Evolutionary conservation across 495 filamentous ascomycete species (phyloP), one percentile per base, ranked within the genome.

Genomic region (Aspergillus carlsbadensis): DNA sequence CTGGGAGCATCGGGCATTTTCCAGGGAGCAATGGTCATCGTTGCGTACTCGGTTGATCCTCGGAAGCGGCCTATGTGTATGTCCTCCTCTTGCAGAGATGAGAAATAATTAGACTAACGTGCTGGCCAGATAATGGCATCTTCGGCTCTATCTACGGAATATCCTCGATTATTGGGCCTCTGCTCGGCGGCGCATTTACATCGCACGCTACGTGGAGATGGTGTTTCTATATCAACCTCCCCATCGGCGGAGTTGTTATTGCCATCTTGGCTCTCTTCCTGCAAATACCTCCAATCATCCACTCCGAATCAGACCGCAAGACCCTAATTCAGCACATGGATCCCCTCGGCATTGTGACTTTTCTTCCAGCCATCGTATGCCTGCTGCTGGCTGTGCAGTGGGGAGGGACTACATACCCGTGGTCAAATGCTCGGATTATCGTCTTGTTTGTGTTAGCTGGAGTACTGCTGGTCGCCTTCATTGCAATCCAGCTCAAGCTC

Each of bases 211-310:
- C 82, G 1, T 94, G 90, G 90, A 73, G 90, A 54, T 92, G 89
- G 89, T 92, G 87, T 62, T 91, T 93, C 69, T 91, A 83, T 65
- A 87, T 88, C 70, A 90, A 90, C 54, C 69, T 88, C 17, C 85
- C 85, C 5, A 75, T 87, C 36, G 85, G 85, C 8, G 83, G 74
- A 1, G 76, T 78, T 17, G 26, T 29, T 4, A 29, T 29, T 8
- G 26, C 8, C 8, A 29, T 29, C 26, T 8, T 29, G 26, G 77
- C 86, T 36, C 60, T 82, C 17, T 64, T 85, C 56, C 76, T 83
- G 8, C 26, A 29, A 8, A 8, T 29, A 29, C 4, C 57, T 64
- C 85, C 37, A 65, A 77, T 0, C 45, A 66, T 4, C 65, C 74
- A 0, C 45, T 62, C 2, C 39, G 24, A 14, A 44, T 57, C 10